These are phyloP conservation scores for Saccharomycopsis capsularis DNA, from an alignment of 805 yeast species.

Conservation along the genomic window DNA sequence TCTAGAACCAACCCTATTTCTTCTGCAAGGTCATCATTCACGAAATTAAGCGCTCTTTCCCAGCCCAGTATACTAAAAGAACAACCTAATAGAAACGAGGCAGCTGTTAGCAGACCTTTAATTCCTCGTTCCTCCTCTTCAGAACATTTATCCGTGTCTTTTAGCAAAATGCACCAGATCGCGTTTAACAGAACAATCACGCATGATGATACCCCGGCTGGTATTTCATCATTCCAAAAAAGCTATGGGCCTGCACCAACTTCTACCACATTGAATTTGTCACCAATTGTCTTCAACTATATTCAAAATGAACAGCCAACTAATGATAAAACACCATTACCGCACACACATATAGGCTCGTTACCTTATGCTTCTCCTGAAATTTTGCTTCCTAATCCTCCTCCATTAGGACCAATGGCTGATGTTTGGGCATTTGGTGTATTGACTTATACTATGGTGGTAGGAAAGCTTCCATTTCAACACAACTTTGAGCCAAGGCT, in stretches of 20 bases:
- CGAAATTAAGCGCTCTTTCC: slow-evolving; percentile 10
- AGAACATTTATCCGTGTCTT: slow-evolving; percentile 17
- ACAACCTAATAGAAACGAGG: neutral
- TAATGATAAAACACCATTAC: slow-evolving; percentile 28
- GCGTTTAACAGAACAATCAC: slow-evolving; percentile 26
- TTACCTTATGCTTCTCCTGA: slow-evolving; percentile 93
- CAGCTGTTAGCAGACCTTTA: slow-evolving; percentile 26
- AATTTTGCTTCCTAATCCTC: slow-evolving; percentile 55
- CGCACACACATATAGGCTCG: slow-evolving; percentile 76
- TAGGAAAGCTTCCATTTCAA: slow-evolving; percentile 73
- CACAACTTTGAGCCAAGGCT: slow-evolving; percentile 80
- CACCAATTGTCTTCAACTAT: slow-evolving; percentile 24
- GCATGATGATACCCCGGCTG: slow-evolving; percentile 31
- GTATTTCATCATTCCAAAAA: slow-evolving; percentile 27
- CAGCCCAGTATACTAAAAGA: neutral
- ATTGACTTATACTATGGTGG: slow-evolving; percentile 60
- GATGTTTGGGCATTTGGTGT: slow-evolving; percentile 94
- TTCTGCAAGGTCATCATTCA: slow-evolving; percentile 20
- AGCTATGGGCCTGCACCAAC: slow-evolving; percentile 29
- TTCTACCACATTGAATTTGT: slow-evolving; percentile 20
- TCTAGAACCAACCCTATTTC: slow-evolving; percentile 17
- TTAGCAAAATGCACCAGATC: slow-evolving; percentile 24
- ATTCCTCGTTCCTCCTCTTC: slow-evolving; percentile 32
- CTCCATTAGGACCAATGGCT: slow-evolving; percentile 52
- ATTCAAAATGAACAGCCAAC: slow-evolving; percentile 25